Base-by-base conservation (phyloP, 192 early-diverging fungal species). In the Chytriomyces sp. region DNA sequence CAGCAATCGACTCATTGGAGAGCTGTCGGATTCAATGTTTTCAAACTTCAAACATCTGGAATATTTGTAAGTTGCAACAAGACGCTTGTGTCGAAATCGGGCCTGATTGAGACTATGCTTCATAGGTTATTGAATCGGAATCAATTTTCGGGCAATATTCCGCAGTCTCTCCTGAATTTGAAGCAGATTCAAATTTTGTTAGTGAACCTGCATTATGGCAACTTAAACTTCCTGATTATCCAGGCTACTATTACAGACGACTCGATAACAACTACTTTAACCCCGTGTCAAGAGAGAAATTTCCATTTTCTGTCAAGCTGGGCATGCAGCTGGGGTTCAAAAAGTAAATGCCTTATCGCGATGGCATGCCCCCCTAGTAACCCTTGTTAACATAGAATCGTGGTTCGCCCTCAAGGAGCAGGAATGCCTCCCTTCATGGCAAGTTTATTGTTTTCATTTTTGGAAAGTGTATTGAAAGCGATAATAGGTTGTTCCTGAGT, bases 311-410 rank as follows among this genome's bases (percentile, higher is more conserved):
- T 34, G 8, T 68, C 26, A 68, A 68, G 28, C 25, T 68, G 6
- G 65, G 65, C 3, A 55, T 68, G 8, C 65, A 68, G 55, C 34
- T 68, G 12, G 65, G 65, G 32, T 68, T 68, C 52, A 68, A 68
- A 56, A 68, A 55, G 65, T 68, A 28, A 64, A 26, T 12, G 30
- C 10, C n/a, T n/a, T n/a, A n/a, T n/a, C n/a, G n/a, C n/a, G n/a
- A n/a, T n/a, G n/a, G n/a, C n/a, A n/a, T n/a, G n/a, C n/a, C n/a
- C n/a, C n/a, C n/a, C n/a, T n/a, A n/a, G n/a, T n/a, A n/a, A n/a
- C n/a, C n/a, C n/a, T n/a, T n/a, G n/a, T n/a, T n/a, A n/a, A n/a
- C n/a, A 17, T 32, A 65, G 64, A 65, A 65, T 65, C 19, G 64
- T 65, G 17, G 40, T 65, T 7, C 14, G 31, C 22, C 64, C 64